Conservation (phyloP, 441 rosid genomes). For the Brassica hybrid region DNA sequence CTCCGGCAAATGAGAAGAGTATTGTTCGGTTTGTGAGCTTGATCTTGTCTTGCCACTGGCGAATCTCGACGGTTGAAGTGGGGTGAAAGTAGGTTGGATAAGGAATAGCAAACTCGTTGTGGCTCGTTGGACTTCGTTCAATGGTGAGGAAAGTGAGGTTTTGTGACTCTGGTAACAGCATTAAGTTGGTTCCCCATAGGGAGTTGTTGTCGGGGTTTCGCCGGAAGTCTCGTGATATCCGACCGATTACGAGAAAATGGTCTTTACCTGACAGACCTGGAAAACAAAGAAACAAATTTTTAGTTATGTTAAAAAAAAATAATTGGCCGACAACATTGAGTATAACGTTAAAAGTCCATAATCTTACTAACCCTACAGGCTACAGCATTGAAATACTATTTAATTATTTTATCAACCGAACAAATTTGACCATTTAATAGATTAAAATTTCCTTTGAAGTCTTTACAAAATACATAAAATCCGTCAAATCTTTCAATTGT, state of each 20-base stretch:
- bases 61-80: conserved; percentile 39
- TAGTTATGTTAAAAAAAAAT: neutral
- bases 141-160: conserved; percentile 66
- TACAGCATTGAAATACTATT: no score
- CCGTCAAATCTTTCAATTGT: neutral
- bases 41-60: conserved; percentile 58
- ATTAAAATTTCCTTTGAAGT: neutral
- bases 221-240: conserved; percentile 69
- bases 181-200: conserved; percentile 66
- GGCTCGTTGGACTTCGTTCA: conserved; percentile 55
- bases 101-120: conserved; percentile 72
- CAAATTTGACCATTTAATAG: no score
- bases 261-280: conserved; percentile 62
- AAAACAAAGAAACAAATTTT: neutral
- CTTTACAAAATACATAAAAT: neutral
- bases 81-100: conserved; percentile 86
- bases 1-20: conserved; percentile 70
- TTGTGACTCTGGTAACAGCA: conserved; percentile 59
- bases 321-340: neutral
- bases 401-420: neutral
- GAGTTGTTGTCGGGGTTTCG: conserved; percentile 36
- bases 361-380: neutral
- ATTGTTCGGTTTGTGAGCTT: conserved; percentile 38
- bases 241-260: conserved; percentile 77
- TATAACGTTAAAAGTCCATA: neutral